Evolutionary conservation across 345 rosid species (phyloP).

Genomic region (Anacardium occidentale): DNA sequence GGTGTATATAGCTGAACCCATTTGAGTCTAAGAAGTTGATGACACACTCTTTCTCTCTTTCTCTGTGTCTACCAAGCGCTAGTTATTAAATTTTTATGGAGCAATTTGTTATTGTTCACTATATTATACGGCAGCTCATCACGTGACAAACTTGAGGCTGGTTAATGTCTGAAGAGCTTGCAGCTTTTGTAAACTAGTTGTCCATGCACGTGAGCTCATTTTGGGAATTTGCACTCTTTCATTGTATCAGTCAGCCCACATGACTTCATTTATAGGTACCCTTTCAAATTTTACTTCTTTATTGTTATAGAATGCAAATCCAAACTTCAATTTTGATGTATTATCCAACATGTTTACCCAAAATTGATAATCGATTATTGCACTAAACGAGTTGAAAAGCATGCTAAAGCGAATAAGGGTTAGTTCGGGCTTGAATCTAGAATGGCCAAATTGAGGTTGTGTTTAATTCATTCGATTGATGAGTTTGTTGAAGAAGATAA

Average conservation of each 20-base stretch:
- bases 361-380: too few species aligned
- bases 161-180: not conserved
- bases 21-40: not conserved
- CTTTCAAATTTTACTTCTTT: not conserved
- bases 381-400: too few species aligned
- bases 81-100: conserved; percentile 15
- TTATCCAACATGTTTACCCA: too few species aligned
- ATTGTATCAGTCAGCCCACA: not conserved
- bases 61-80: not conserved
- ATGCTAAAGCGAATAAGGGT: too few species aligned
- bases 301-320: too few species aligned
- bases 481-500: too few species aligned
- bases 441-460: too few species aligned
- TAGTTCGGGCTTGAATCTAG: too few species aligned
- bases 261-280: not conserved
- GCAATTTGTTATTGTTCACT: conserved; percentile 1
- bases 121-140: not conserved
- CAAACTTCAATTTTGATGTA: too few species aligned
- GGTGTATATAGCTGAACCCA: conserved; percentile 14
- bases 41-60: not conserved
- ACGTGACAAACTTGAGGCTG: not conserved
- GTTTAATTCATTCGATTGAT: too few species aligned
- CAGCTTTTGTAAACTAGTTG: conserved; percentile 13
- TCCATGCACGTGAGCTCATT: not conserved
- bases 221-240: not conserved